These are phyloP conservation scores for Apiospora kogelbergensis DNA, from an alignment of 2,329 filamentous ascomycete species.

Conservation along the genomic window DNA sequence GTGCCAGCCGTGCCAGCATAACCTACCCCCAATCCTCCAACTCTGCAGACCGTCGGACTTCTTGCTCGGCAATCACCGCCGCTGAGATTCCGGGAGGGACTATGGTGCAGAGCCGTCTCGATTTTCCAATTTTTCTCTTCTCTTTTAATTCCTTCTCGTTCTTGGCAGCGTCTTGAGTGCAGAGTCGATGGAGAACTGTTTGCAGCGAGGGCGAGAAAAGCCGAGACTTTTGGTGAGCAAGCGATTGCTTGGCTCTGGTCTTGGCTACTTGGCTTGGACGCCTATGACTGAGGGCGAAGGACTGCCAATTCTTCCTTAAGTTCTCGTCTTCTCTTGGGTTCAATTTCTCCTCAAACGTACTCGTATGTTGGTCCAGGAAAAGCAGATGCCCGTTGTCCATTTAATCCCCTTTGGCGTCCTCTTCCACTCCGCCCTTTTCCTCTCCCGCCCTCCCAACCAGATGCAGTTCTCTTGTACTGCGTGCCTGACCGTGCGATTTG, in stretches of 20 bases:
- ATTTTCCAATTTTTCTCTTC: background rate
- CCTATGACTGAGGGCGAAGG: constrained; percentile 3
- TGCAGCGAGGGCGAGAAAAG: background rate
- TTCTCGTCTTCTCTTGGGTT: constrained; percentile 6
- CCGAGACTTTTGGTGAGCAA: constrained; percentile 13
- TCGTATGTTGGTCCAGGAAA: background rate
- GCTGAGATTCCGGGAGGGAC: background rate
- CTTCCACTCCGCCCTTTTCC: background rate
- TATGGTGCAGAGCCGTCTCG: background rate
- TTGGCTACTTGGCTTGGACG: constrained; percentile 12
- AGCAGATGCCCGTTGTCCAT: background rate
- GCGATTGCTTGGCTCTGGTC: constrained; percentile 10
- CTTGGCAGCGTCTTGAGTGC: background rate
- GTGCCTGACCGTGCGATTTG: background rate
- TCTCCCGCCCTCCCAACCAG: background rate
- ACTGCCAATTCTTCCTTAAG: constrained; percentile 7
- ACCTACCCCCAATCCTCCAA: too few relatives aligned
- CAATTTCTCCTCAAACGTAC: constrained; percentile 4
- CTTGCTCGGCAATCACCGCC: too few relatives aligned
- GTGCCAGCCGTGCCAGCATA: too few relatives aligned
- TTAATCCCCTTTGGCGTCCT: background rate
- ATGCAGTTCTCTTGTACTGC: background rate
- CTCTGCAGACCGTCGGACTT: too few relatives aligned
- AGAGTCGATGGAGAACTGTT: background rate
- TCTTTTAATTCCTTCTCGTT: background rate